A percentile compares a stretch with the other conserved stretches of the same genome.
phyloP scores from a whole-genome alignment of 495 filamentous ascomycete species.

The Tuber borchii region DNA sequence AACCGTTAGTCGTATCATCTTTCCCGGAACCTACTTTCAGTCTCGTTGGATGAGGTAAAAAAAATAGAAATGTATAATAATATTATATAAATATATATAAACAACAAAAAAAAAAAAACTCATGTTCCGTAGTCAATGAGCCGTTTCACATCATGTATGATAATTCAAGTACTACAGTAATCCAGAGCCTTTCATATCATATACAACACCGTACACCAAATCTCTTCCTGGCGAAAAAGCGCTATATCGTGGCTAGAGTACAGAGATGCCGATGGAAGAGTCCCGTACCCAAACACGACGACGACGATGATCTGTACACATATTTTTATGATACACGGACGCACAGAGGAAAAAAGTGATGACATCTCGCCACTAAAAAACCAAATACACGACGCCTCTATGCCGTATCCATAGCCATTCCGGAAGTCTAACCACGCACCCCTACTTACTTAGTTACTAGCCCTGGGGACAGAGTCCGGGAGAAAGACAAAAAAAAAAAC shows the following conservation, averaged over 20 bases:
- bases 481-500: conserved; percentile 7
- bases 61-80: not conserved
- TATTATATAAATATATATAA: not conserved
- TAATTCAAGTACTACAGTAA: not conserved
- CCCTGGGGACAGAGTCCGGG: conserved; percentile 45
- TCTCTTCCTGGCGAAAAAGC: not conserved
- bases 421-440: conserved; percentile 2
- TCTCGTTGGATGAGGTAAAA: conserved; percentile 24
- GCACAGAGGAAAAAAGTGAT: not conserved
- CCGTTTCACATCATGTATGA: not conserved
- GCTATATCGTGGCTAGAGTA: not conserved
- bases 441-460: conserved; percentile 2
- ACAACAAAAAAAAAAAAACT: not conserved
- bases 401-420: not conserved
- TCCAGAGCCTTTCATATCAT: not conserved
- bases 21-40: conserved; percentile 39
- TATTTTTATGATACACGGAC: not conserved
- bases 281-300: not conserved
- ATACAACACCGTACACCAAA: not conserved
- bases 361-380: not conserved
- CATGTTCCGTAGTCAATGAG: not conserved
- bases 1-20: conserved; percentile 56
- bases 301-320: not conserved
- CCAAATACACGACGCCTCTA: conserved; percentile 1
- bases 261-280: not conserved